Percentiles rank a stretch among this genome's conserved stretches.
These are phyloP conservation scores for Wallacemonas sp. DNA, from an alignment of 208 protist species.

Conservation along the genomic window DNA sequence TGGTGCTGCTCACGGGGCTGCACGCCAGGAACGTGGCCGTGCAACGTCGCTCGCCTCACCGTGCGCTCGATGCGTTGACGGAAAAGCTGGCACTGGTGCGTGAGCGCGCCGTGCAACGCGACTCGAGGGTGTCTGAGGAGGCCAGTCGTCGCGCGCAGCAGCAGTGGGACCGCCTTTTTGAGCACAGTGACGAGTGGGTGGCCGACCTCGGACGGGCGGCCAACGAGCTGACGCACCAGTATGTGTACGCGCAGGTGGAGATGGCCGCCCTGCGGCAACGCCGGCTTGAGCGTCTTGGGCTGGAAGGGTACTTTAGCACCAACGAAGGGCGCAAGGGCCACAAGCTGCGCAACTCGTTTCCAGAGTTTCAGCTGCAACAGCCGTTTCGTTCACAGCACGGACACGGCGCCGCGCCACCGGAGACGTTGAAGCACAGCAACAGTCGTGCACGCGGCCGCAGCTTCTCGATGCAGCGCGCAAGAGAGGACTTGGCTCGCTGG, in stretches of 20 bases:
- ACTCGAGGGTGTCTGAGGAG: not conserved
- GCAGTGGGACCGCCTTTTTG: not conserved
- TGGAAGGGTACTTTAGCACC: conserved; percentile 13
- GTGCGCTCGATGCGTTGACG: not conserved
- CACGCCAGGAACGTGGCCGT: not conserved
- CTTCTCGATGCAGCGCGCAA: not conserved
- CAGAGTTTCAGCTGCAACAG: conserved; percentile 2
- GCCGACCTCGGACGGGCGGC: conserved; percentile 29
- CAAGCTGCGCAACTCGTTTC: not conserved
- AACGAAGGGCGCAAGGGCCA: not conserved
- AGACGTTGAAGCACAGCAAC: not conserved
- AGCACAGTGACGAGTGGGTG: conserved; percentile 20
- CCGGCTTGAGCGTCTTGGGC: conserved; percentile 33
- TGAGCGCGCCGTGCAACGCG: not conserved
- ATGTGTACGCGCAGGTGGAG: conserved; percentile 51
- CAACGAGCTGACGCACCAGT: conserved; percentile 45
- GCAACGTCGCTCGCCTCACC: not conserved
- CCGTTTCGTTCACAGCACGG: not conserved
- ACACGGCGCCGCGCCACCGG: not conserved
- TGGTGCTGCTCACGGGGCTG: not conserved
- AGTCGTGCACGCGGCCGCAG: not conserved
- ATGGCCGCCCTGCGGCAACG: conserved; percentile 42
- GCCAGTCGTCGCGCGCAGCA: not conserved
- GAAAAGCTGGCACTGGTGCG: not conserved
- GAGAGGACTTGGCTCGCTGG: not conserved